These are phyloP conservation scores for Puccinia sorghi DNA, from an alignment of 1,284 basidiomycete species.

Conservation along the genomic window DNA sequence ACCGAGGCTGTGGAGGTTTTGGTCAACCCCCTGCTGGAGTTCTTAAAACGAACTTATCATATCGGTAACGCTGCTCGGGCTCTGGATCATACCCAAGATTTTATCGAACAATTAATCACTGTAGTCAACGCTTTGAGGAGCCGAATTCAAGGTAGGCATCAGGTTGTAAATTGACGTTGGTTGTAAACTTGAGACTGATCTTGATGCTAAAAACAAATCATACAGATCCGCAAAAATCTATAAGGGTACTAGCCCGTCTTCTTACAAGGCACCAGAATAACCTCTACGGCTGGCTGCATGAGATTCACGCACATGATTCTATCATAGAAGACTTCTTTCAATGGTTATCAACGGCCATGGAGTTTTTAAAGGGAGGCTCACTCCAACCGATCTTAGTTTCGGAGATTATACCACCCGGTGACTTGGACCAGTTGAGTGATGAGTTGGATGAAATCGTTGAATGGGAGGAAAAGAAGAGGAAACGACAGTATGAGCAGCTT, in stretches of 20 bases:
- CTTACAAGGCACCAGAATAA: slow-evolving; percentile 37
- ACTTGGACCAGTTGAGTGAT: slow-evolving; percentile 28
- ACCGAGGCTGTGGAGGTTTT: slow-evolving; percentile 52
- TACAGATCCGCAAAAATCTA: slow-evolving; percentile 51
- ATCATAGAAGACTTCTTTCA: slow-evolving; percentile 54
- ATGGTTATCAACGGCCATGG: slow-evolving; percentile 51
- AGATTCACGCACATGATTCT: slow-evolving; percentile 50
- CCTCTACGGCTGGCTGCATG: slow-evolving; percentile 40
- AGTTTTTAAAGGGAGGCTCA: slow-evolving; percentile 46
- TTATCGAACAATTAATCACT: slow-evolving; percentile 54
- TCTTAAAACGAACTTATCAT: slow-evolving; percentile 53
- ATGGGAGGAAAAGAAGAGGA: slow-evolving; percentile 40
- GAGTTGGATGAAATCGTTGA: slow-evolving; percentile 43
- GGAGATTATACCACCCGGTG: slow-evolving; percentile 46
- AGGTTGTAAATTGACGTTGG: not conserved
- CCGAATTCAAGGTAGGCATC: slow-evolving; percentile 30
- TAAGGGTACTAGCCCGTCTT: slow-evolving; percentile 38
- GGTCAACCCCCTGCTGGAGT: slow-evolving; percentile 51
- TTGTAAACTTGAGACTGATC: slow-evolving; percentile 1
- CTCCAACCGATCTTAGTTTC: slow-evolving; percentile 44
- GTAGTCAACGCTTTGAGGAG: slow-evolving; percentile 48
- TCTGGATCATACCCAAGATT: slow-evolving; percentile 52
- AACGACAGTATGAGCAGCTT: slow-evolving; percentile 47
- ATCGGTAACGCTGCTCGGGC: slow-evolving; percentile 51
- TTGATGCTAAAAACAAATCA: slow-evolving; percentile 42